Conservation (phyloP, 441 rosid species). For the Daphne laureola region DNA sequence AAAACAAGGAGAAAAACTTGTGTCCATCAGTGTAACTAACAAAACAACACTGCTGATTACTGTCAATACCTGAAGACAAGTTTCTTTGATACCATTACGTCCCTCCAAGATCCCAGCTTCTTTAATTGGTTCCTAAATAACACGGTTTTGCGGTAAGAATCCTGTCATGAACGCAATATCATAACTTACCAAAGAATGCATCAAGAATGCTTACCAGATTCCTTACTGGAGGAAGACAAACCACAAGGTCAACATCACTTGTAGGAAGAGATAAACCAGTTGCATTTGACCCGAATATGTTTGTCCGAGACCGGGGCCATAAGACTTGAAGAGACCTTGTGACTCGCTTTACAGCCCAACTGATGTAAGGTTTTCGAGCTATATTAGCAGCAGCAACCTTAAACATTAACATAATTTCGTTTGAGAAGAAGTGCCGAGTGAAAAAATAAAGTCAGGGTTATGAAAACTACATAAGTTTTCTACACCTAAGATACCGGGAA, state of each 20-base stretch:
- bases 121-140: slow-evolving; percentile 87
- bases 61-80: slow-evolving; percentile 88
- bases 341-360: slow-evolving; percentile 96
- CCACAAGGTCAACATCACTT: slow-evolving; percentile 99
- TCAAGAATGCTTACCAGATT: slow-evolving; percentile 60
- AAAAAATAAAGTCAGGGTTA: background rate
- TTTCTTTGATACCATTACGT: slow-evolving; percentile 98
- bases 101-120: slow-evolving; percentile 99
- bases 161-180: slow-evolving; percentile 17
- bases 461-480: slow-evolving; percentile 12
- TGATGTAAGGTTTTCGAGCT: slow-evolving; percentile 84
- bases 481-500: background rate
- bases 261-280: slow-evolving; percentile 95
- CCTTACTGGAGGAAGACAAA: slow-evolving; percentile 98
- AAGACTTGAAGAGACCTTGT: slow-evolving; percentile 92
- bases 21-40: background rate
- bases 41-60: background rate
- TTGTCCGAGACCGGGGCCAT: slow-evolving; percentile 97
- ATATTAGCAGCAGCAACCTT: slow-evolving; percentile 84
- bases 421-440: slow-evolving; percentile 12
- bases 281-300: slow-evolving; percentile 89
- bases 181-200: slow-evolving; percentile 10
- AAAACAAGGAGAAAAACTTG: too few relatives aligned
- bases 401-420: slow-evolving; percentile 14
- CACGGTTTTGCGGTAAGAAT: slow-evolving; percentile 22